phyloP scores from a whole-genome alignment of 495 filamentous ascomycete species.

The Physcia stellaris region DNA sequence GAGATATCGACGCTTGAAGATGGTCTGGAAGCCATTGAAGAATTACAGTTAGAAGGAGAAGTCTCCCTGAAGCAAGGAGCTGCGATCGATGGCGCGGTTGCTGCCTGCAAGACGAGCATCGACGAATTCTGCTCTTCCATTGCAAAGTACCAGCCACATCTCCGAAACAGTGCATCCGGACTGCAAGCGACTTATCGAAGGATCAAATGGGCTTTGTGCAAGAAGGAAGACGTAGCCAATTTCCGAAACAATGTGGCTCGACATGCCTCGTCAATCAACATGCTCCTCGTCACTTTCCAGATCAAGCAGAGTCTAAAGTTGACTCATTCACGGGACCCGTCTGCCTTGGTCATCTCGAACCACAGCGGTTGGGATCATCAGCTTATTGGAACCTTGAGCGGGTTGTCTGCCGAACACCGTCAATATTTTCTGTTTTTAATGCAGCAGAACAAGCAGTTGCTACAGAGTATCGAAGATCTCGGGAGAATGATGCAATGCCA shows the following conservation, averaged over 20 bases:
- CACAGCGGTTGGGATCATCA: not conserved
- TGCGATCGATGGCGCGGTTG: conserved; percentile 8
- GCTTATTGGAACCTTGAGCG: not conserved
- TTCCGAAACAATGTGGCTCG: conserved; percentile 20
- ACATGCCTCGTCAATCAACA: conserved; percentile 19
- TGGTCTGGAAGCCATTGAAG: conserved; percentile 18
- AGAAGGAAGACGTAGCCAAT: conserved; percentile 18
- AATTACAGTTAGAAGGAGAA: conserved; percentile 7
- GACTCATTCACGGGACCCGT: not conserved
- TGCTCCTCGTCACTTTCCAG: conserved; percentile 20
- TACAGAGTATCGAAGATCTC: conserved; percentile 11
- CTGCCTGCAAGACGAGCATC: conserved; percentile 11
- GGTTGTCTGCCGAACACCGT: conserved; percentile 12
- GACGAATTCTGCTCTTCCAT: conserved; percentile 13
- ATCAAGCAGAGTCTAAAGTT: conserved; percentile 9
- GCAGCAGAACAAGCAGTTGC: conserved; percentile 13
- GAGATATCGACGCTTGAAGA: conserved; percentile 21
- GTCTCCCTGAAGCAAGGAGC: conserved; percentile 7
- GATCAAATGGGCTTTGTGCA: conserved; percentile 19
- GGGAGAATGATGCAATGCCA: conserved; percentile 10
- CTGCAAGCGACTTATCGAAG: conserved; percentile 11
- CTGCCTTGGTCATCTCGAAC: too few relatives aligned
- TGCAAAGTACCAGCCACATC: conserved; percentile 14
- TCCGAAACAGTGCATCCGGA: conserved; percentile 5
- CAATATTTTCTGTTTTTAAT: conserved; percentile 11